These are phyloP conservation scores for Acacia confusa DNA, from an alignment of 306 rosid species.

Conservation along the genomic window DNA sequence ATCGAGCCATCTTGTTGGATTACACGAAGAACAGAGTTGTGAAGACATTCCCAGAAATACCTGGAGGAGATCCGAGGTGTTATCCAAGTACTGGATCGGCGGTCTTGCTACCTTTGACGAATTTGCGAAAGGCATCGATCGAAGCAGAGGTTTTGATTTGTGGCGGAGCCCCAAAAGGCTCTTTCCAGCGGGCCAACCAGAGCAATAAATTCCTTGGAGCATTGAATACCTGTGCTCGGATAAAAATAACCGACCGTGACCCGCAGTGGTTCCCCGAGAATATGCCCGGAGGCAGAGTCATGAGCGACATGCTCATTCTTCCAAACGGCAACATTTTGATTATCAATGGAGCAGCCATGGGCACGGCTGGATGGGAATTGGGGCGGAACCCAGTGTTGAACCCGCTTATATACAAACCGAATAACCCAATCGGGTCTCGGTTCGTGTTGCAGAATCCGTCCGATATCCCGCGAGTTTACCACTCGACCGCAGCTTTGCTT, in stretches of 20 bases:
- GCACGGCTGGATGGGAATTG: constrained; percentile 62
- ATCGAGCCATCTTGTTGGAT: constrained; percentile 52
- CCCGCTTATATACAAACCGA: constrained; percentile 43
- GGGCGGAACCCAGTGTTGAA: constrained; percentile 47
- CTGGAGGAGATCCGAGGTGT: constrained; percentile 62
- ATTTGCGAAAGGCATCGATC: neutral
- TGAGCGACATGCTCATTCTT: constrained; percentile 66
- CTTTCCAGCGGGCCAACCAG: neutral
- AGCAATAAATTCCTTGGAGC: constrained; percentile 33
- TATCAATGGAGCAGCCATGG: constrained; percentile 50
- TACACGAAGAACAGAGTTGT: constrained; percentile 38
- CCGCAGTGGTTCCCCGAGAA: constrained; percentile 60
- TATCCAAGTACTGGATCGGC: constrained; percentile 77
- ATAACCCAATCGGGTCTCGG: constrained; percentile 35
- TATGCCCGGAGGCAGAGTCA: constrained; percentile 57
- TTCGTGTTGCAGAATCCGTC: constrained; percentile 47
- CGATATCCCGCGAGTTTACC: constrained; percentile 55
- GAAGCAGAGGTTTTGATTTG: constrained; percentile 67
- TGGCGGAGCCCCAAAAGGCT: constrained; percentile 73
- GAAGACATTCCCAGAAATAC: constrained; percentile 44
- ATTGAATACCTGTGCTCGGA: constrained; percentile 52
- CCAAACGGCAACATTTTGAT: constrained; percentile 67
- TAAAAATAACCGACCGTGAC: constrained; percentile 58
- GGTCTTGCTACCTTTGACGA: constrained; percentile 56
- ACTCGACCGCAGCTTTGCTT: constrained; percentile 60